Evolutionary conservation across 257 asterid species (phyloP).

Genomic region (Solanum clarkiae): DNA sequence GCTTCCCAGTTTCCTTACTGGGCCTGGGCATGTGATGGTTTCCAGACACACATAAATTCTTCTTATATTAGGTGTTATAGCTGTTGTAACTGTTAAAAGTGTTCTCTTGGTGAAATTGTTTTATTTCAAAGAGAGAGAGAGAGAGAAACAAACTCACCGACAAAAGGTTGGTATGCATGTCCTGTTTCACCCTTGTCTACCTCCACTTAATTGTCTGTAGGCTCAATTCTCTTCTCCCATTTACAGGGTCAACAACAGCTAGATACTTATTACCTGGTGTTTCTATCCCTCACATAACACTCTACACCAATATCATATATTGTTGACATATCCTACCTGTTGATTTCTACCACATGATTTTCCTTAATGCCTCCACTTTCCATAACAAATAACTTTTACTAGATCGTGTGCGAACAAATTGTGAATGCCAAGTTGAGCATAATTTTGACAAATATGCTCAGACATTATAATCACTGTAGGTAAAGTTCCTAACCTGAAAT

Average conservation of each 20-base stretch:
- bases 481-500: background rate
- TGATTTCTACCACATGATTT: background rate
- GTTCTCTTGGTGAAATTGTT: background rate
- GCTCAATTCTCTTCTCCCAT: background rate
- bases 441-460: background rate
- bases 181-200: background rate
- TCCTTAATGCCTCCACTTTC: background rate
- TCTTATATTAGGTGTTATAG: background rate
- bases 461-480: background rate
- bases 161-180: background rate
- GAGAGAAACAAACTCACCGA: background rate
- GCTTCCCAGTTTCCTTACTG: background rate
- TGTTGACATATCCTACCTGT: background rate
- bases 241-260: background rate
- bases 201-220: background rate
- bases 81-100: background rate
- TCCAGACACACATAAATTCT: background rate
- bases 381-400: background rate
- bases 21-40: background rate
- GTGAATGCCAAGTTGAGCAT: background rate
- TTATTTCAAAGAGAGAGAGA: background rate
- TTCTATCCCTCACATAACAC: background rate
- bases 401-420: background rate
- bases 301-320: background rate
- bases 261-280: background rate